phyloP scores from a whole-genome alignment of 1,284 basidiomycete genomes.

The Trichosporon faecale region DNA sequence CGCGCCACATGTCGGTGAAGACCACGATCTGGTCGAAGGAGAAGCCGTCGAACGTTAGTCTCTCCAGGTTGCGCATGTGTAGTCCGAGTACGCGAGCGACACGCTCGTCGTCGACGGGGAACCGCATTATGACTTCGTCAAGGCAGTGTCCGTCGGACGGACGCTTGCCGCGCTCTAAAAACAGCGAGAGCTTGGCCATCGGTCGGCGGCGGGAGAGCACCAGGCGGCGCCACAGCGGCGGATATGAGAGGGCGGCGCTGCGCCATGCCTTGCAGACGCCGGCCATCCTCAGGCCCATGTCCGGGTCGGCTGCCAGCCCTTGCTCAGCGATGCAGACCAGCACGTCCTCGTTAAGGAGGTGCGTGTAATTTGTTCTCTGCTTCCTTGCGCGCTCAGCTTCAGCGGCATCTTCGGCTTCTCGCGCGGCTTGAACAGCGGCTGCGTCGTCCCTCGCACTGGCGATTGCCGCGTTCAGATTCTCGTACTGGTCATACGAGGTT shows the following conservation, averaged over 20 bases:
- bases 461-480: neutral
- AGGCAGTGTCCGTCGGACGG: no score
- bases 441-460: neutral
- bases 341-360: constrained; percentile 34
- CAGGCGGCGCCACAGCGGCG: constrained; percentile 31
- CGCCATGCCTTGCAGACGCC: constrained; percentile 39
- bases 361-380: constrained; percentile 30
- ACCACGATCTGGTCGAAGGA: neutral
- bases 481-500: neutral
- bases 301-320: constrained; percentile 26
- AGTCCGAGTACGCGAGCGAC: neutral
- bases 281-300: constrained; percentile 32
- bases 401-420: constrained; percentile 12
- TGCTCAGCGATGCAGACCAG: constrained; percentile 33
- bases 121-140: constrained; percentile 21
- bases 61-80: constrained; percentile 9
- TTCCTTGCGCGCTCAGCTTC: constrained; percentile 6
- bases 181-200: constrained; percentile 23
- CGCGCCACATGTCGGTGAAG: neutral
- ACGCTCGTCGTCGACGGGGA: neutral
- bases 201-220: constrained; percentile 28
- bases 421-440: neutral
- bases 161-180: constrained; percentile 26
- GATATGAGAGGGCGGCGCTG: constrained; percentile 20
- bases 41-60: constrained; percentile 3